These are phyloP conservation scores for Micromonas pusilla DNA, from an alignment of 139 green algal genomes.

Conservation along the genomic window DNA sequence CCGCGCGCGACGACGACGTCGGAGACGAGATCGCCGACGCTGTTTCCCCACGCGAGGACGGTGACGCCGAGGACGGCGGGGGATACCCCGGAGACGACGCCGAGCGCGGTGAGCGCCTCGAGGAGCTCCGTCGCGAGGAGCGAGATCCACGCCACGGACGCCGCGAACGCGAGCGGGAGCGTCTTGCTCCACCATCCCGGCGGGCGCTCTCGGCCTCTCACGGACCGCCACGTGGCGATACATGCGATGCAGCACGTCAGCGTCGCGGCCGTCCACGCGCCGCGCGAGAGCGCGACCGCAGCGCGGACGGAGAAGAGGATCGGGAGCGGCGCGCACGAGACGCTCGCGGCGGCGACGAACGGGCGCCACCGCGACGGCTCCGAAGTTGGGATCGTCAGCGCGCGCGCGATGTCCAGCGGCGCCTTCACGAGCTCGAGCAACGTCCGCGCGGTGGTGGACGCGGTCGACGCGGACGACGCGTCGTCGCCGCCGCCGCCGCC, in stretches of 20 bases:
- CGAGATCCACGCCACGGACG: conserved; percentile 42
- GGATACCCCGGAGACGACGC: conserved; percentile 35
- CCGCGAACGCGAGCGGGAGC: not conserved
- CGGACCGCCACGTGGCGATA: not conserved
- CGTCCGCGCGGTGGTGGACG: too few species aligned
- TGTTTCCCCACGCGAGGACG: conserved; percentile 55
- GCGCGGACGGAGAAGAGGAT: conserved; percentile 22
- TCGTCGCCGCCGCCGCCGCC: too few species aligned
- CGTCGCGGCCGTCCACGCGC: too few species aligned
- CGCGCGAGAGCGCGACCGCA: too few species aligned
- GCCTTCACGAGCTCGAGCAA: not conserved
- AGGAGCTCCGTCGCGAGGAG: conserved; percentile 46
- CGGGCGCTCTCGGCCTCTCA: not conserved
- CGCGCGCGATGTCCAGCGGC: conserved; percentile 34
- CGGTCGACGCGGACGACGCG: too few species aligned
- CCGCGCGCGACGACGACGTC: conserved; percentile 43
- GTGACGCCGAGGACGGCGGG: conserved; percentile 41
- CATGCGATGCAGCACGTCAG: not conserved
- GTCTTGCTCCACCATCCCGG: not conserved
- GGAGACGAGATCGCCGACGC: conserved; percentile 44
- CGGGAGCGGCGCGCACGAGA: conserved; percentile 34
- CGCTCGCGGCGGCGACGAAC: conserved; percentile 9
- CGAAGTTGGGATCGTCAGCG: conserved; percentile 39
- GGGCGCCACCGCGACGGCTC: conserved; percentile 26
- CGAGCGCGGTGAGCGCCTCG: conserved; percentile 32